Evolutionary conservation across 176 grass and related monocot species (phyloP).

Genomic region (Dactylis glomerata): DNA sequence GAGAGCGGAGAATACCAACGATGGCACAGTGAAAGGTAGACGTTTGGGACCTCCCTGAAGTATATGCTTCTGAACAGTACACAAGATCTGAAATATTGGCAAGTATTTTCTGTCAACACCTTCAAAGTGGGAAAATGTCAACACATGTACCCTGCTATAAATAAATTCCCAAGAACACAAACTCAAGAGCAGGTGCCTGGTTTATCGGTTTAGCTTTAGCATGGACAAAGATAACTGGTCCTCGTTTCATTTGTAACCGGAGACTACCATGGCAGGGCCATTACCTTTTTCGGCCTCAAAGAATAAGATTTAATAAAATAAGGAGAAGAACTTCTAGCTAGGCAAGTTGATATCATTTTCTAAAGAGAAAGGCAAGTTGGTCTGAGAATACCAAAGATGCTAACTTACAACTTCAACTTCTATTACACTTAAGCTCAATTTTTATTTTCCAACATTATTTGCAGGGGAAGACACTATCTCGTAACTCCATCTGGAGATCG

Average conservation of each 20-base stretch:
- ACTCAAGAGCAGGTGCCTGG: neutral
- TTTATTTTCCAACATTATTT: neutral
- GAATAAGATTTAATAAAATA: neutral
- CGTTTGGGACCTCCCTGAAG: slow-evolving; percentile 85
- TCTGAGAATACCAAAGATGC: neutral
- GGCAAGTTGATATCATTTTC: neutral
- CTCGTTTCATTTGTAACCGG: neutral
- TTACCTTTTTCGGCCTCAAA: neutral
- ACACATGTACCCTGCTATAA: slow-evolving; percentile 4
- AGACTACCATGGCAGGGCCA: neutral
- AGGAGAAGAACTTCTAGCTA: neutral
- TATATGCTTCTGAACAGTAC: slow-evolving; percentile 94
- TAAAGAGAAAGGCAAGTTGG: neutral
- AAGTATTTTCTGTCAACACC: slow-evolving; percentile 33
- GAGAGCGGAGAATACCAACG: slow-evolving; percentile 81
- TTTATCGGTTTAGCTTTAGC: neutral
- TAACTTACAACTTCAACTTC: neutral
- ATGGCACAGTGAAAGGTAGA: slow-evolving; percentile 83
- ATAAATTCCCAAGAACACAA: slow-evolving; percentile 17
- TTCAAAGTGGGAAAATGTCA: slow-evolving; percentile 1
- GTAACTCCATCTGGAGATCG: neutral
- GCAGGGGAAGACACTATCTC: neutral
- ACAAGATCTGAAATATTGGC: slow-evolving; percentile 74
- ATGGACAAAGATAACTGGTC: neutral
- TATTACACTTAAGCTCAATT: neutral